phyloP scores from a whole-genome alignment of 1,284 basidiomycete species.

The Uromyces viciae-fabae region DNA sequence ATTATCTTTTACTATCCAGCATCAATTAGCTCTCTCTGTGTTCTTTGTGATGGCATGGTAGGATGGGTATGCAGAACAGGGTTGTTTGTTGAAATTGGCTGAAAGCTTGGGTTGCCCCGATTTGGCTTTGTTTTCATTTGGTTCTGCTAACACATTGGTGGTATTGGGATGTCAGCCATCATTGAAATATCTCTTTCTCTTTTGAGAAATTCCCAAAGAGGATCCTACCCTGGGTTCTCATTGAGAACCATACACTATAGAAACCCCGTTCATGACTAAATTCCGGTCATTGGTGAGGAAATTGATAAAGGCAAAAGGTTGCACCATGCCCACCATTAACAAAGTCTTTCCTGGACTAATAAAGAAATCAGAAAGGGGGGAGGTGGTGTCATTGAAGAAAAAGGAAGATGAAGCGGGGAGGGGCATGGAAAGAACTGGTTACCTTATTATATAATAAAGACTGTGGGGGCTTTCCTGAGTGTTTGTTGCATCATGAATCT shows the following conservation, averaged over 20 bases:
- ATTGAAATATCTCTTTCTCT: too few species aligned
- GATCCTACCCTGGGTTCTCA: background rate
- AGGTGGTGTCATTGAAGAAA: background rate
- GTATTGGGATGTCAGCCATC: too few species aligned
- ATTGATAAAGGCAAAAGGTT: too few species aligned
- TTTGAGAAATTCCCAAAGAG: background rate
- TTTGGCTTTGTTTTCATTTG: background rate
- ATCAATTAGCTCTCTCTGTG: background rate
- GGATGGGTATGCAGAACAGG: background rate
- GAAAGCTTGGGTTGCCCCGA: too few species aligned
- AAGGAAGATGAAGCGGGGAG: background rate
- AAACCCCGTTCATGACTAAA: background rate
- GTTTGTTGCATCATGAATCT: background rate
- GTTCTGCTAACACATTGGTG: background rate
- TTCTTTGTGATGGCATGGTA: background rate
- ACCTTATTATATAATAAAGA: background rate
- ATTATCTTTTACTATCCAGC: background rate
- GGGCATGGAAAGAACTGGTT: too few species aligned
- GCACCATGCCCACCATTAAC: background rate
- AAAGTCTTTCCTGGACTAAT: background rate
- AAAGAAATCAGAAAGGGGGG: background rate
- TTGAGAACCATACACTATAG: background rate
- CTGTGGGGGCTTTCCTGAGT: background rate
- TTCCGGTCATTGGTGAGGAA: background rate
- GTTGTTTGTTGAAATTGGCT: background rate